A percentile compares a stretch with the other conserved stretches of the same genome.
phyloP scores from a whole-genome alignment of 2,329 filamentous ascomycete species.

The Botrytis fabae region DNA sequence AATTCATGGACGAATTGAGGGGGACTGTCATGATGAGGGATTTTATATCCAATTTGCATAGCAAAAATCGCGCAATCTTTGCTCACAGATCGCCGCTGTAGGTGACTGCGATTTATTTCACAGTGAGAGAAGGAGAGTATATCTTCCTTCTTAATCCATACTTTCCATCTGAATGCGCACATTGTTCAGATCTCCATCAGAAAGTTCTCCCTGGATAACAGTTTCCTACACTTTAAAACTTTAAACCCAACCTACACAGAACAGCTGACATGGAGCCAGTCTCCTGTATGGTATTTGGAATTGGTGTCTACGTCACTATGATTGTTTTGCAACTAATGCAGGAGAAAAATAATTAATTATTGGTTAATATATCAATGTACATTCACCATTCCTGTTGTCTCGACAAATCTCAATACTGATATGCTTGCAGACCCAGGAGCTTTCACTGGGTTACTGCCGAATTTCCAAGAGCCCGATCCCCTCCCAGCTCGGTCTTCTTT shows the following conservation, averaged over 20 bases:
- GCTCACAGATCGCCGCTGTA: not conserved
- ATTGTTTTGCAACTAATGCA: conserved; percentile 22
- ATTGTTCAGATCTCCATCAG: not conserved
- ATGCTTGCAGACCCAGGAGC: not conserved
- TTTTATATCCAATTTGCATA: conserved; percentile 8
- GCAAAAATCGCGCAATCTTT: conserved; percentile 21
- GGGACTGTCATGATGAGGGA: conserved; percentile 4
- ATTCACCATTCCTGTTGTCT: not conserved
- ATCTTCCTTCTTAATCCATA: conserved; percentile 9
- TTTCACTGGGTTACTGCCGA: conserved; percentile 4
- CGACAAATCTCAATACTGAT: not conserved
- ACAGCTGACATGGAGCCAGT: conserved; percentile 17
- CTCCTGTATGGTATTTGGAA: conserved; percentile 24
- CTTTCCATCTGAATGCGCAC: not conserved
- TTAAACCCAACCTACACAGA: not conserved
- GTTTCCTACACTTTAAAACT: not conserved
- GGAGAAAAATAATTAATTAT: conserved; percentile 18
- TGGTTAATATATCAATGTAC: not conserved
- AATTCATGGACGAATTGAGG: not conserved
- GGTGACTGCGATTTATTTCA: not conserved
- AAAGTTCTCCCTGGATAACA: not conserved
- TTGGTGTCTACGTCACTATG: conserved; percentile 23
- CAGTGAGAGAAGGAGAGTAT: not conserved
- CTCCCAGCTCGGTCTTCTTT: conserved; percentile 29
- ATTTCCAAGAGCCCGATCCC: not conserved